Conservation (phyloP, 176 grass and related monocot genomes). For the Hordeum marinum region DNA sequence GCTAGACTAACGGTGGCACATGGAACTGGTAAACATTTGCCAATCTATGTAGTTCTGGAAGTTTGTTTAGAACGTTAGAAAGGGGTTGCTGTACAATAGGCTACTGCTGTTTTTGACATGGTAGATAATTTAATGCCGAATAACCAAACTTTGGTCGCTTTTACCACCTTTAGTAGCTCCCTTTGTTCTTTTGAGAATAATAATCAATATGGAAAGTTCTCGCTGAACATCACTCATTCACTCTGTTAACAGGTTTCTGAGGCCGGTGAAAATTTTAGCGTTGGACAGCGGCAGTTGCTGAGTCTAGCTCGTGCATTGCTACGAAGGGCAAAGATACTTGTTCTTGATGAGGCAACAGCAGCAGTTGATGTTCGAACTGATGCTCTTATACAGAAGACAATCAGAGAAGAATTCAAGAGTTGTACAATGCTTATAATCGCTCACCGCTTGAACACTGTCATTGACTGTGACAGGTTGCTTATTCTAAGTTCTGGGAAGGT, state of each 20-base stretch:
- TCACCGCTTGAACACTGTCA: conserved; percentile 91
- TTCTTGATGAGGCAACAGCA: conserved; percentile 97
- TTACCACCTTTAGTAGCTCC: neutral
- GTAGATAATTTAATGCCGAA: neutral
- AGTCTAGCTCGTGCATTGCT: conserved; percentile 93
- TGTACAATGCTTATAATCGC: conserved; percentile 99
- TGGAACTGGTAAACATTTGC: neutral
- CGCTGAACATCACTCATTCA: neutral
- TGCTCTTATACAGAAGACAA: conserved; percentile 99
- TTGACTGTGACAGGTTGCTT: conserved; percentile 89
- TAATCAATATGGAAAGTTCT: neutral
- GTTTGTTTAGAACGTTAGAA: neutral
- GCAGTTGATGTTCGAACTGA: conserved; percentile 97
- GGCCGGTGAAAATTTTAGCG: conserved; percentile 96
- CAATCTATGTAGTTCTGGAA: neutral
- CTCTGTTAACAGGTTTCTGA: conserved; percentile 70
- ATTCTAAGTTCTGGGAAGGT: conserved; percentile 88
- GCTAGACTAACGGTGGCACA: neutral
- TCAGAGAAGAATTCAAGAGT: conserved; percentile 96
- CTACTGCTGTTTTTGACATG: neutral
- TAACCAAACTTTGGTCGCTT: neutral
- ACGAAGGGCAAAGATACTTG: conserved; percentile 92
- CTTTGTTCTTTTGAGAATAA: neutral
- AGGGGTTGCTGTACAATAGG: conserved; percentile 2
- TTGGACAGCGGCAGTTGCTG: conserved; percentile 88